Evolutionary conservation across 2,329 filamentous ascomycete genomes (phyloP).

Genomic region (Xylariales sp.): DNA sequence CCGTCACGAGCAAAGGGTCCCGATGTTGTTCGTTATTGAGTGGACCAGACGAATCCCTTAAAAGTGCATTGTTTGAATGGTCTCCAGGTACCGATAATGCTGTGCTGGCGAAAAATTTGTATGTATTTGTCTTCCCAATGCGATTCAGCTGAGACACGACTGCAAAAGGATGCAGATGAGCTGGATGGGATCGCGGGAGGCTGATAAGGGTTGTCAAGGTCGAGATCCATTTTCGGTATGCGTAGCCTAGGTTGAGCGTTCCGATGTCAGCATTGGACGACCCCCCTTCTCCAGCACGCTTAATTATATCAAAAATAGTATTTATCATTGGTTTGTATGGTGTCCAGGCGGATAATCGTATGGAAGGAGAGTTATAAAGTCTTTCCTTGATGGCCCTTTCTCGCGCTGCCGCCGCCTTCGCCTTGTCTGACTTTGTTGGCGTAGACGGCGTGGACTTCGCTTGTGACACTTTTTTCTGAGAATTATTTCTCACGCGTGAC

Average conservation of each 20-base stretch:
- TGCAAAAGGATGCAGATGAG: slow-evolving; percentile 33
- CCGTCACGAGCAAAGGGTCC: too few relatives aligned
- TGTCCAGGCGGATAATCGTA: slow-evolving; percentile 20
- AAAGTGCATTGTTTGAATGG: too few relatives aligned
- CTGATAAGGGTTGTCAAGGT: slow-evolving; percentile 26
- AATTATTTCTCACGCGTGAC: slow-evolving; percentile 20
- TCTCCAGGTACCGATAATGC: too few relatives aligned
- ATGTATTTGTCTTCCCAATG: slow-evolving; percentile 35
- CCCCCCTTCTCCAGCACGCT: slow-evolving; percentile 21
- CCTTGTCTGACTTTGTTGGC: slow-evolving; percentile 6
- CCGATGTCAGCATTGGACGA: slow-evolving; percentile 27
- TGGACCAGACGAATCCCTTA: too few relatives aligned
- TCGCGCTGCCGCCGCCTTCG: slow-evolving; percentile 5
- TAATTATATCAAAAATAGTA: slow-evolving; percentile 28
- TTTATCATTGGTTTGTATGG: slow-evolving; percentile 27
- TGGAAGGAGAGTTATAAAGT: slow-evolving; percentile 10
- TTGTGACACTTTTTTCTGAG: slow-evolving; percentile 18
- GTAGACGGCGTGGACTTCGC: slow-evolving; percentile 15
- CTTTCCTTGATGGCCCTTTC: not conserved
- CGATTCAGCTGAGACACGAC: slow-evolving; percentile 31
- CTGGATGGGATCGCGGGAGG: slow-evolving; percentile 31
- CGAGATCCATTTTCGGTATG: slow-evolving; percentile 27
- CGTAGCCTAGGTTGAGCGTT: slow-evolving; percentile 22
- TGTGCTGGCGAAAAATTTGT: slow-evolving; percentile 30
- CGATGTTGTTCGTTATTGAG: too few relatives aligned